Conservation (phyloP, 2,329 filamentous ascomycete species). For the Sporothrix humicola region DNA sequence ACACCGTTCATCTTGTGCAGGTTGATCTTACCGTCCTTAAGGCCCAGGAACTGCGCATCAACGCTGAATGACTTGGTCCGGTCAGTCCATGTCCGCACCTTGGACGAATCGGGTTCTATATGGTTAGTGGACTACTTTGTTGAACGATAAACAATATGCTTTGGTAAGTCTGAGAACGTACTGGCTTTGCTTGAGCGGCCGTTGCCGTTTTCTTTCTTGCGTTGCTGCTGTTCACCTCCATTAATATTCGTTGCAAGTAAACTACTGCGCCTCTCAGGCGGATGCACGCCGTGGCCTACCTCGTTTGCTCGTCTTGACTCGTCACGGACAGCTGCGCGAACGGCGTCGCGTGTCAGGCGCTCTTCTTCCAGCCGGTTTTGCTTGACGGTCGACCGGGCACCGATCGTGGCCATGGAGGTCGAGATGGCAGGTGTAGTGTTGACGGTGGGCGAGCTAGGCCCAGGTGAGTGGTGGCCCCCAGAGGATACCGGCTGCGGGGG, state of each 20-base stretch:
- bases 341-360: slow-evolving; percentile 78
- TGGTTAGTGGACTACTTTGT: background rate
- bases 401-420: slow-evolving; percentile 57
- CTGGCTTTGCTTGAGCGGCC: slow-evolving; percentile 61
- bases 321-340: slow-evolving; percentile 65
- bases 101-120: slow-evolving; percentile 78
- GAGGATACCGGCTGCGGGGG: slow-evolving; percentile 48
- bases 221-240: slow-evolving; percentile 63
- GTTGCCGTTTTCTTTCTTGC: slow-evolving; percentile 59
- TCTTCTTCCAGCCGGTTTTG: slow-evolving; percentile 82
- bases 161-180: slow-evolving; percentile 48
- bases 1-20: slow-evolving; percentile 97
- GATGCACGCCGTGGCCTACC: slow-evolving; percentile 77
- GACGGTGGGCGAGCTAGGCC: slow-evolving; percentile 28
- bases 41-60: slow-evolving; percentile 91
- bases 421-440: slow-evolving; percentile 51
- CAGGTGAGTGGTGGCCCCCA: slow-evolving; percentile 45
- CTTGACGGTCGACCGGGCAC: slow-evolving; percentile 70
- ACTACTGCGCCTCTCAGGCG: slow-evolving; percentile 80
- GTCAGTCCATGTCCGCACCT: slow-evolving; percentile 93
- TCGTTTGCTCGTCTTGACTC: slow-evolving; percentile 66
- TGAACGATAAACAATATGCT: background rate
- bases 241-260: slow-evolving; percentile 65
- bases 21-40: slow-evolving; percentile 92
- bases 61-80: slow-evolving; percentile 95